Percentiles rank a stretch among this genome's conserved stretches.
These are phyloP conservation scores for Entomortierella beljakovae DNA, from an alignment of 192 early-diverging fungal species.

Conservation along the genomic window DNA sequence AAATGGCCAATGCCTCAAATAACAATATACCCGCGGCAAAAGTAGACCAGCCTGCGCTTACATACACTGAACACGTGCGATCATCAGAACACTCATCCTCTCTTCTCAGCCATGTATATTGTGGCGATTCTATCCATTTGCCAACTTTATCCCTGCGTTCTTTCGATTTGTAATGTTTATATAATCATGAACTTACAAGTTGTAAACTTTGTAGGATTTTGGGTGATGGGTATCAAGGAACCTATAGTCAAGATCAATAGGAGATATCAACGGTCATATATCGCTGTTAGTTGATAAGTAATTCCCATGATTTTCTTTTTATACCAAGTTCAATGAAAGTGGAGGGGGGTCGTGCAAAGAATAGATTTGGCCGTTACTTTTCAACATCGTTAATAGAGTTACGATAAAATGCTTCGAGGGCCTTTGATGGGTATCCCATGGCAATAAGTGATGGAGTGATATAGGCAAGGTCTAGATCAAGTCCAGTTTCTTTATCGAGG, in stretches of 20 bases:
- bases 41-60: neutral
- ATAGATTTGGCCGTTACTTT: conserved; percentile 36
- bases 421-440: conserved; percentile 67
- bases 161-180: neutral
- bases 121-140: too few species aligned
- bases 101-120: neutral
- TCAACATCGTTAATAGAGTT: conserved; percentile 67
- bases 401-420: conserved; percentile 65
- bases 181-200: conserved; percentile 56
- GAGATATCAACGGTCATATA: neutral
- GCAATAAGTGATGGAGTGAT: conserved; percentile 66
- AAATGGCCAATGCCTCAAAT: neutral
- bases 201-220: conserved; percentile 70
- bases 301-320: too few species aligned
- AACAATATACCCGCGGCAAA: neutral
- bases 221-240: conserved; percentile 63
- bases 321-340: neutral
- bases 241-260: conserved; percentile 28
- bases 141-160: neutral
- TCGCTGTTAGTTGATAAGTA: neutral
- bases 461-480: conserved; percentile 61
- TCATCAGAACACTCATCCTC: neutral
- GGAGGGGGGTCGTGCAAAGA: neutral
- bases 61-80: neutral
- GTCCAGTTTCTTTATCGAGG: conserved; percentile 49